phyloP scores from a whole-genome alignment of 1,284 basidiomycete genomes.

The Athelia sp. region DNA sequence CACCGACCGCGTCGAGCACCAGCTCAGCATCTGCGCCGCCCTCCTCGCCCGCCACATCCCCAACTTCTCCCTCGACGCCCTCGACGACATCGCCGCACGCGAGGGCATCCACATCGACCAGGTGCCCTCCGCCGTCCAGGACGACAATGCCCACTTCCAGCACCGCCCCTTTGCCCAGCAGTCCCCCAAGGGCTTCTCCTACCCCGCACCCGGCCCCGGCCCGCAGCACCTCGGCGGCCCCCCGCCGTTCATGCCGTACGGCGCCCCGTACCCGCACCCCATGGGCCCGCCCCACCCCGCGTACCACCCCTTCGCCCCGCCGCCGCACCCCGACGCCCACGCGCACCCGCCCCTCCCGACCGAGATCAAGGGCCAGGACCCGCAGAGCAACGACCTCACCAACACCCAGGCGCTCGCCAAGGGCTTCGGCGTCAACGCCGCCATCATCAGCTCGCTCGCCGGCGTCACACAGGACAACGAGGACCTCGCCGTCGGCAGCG shows the following conservation, averaged over 20 bases:
- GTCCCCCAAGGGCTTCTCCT: conserved; percentile 26
- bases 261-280: conserved; percentile 33
- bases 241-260: conserved; percentile 30
- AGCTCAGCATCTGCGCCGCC: conserved; percentile 67
- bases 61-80: conserved; percentile 56
- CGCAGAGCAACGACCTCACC: conserved; percentile 71
- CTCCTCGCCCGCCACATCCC: conserved; percentile 69
- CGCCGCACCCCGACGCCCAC: conserved; percentile 22
- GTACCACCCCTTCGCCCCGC: conserved; percentile 23
- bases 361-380: conserved; percentile 68
- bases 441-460: conserved; percentile 56
- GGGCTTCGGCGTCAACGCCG: conserved; percentile 69
- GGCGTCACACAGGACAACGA: conserved; percentile 50
- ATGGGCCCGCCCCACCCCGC: conserved; percentile 40
- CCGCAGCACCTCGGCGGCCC: conserved; percentile 39
- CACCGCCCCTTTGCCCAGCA: conserved; percentile 26
- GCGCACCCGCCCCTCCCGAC: conserved; percentile 23
- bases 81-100: conserved; percentile 58
- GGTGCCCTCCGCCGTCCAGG: conserved; percentile 17
- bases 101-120: conserved; percentile 60
- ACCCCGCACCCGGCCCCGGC: conserved; percentile 28
- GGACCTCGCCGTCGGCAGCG: conserved; percentile 70
- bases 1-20: conserved; percentile 72
- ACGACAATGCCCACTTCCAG: conserved; percentile 30
- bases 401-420: conserved; percentile 67